Percentiles rank a stretch among this genome's conserved stretches.
Conservation (phyloP, 108 stramenopile genomes). For the Skeletonema menzelii region DNA sequence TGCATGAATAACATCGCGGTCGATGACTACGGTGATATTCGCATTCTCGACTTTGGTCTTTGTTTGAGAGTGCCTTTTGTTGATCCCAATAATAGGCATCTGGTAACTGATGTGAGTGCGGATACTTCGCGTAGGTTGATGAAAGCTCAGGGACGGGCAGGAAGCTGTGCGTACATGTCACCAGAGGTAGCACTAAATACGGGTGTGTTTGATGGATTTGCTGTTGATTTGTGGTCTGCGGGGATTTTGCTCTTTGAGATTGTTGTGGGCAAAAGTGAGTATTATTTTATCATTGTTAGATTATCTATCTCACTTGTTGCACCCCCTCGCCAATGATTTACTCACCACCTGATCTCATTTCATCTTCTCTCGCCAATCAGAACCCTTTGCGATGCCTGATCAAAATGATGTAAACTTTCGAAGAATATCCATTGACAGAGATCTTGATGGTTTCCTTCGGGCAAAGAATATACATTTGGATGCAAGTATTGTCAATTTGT, state of each 20-base stretch:
- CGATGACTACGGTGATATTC: slow-evolving; percentile 20
- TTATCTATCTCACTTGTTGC: neutral
- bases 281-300: neutral
- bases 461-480: slow-evolving; percentile 51
- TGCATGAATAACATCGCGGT: slow-evolving; percentile 54
- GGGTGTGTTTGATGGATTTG: slow-evolving; percentile 79
- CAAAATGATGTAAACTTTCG: slow-evolving; percentile 60
- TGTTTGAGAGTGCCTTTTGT: slow-evolving; percentile 57
- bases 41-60: slow-evolving; percentile 67
- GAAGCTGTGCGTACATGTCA: slow-evolving; percentile 62
- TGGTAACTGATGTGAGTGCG: slow-evolving; percentile 40
- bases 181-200: slow-evolving; percentile 72
- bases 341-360: neutral
- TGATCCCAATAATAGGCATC: slow-evolving; percentile 37
- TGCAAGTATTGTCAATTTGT: slow-evolving; percentile 60
- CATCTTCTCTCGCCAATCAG: neutral
- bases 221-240: slow-evolving; percentile 90
- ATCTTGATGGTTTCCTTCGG: slow-evolving; percentile 45
- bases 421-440: slow-evolving; percentile 49
- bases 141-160: slow-evolving; percentile 50
- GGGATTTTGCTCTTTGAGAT: slow-evolving; percentile 91
- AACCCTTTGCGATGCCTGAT: slow-evolving; percentile 69
- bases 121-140: slow-evolving; percentile 47
- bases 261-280: slow-evolving; percentile 61
- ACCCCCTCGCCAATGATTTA: neutral